Percentiles rank a stretch among this genome's conserved stretches.
Conservation (phyloP, 2,329 filamentous ascomycete genomes). For the Trichophyton schoenleinii region DNA sequence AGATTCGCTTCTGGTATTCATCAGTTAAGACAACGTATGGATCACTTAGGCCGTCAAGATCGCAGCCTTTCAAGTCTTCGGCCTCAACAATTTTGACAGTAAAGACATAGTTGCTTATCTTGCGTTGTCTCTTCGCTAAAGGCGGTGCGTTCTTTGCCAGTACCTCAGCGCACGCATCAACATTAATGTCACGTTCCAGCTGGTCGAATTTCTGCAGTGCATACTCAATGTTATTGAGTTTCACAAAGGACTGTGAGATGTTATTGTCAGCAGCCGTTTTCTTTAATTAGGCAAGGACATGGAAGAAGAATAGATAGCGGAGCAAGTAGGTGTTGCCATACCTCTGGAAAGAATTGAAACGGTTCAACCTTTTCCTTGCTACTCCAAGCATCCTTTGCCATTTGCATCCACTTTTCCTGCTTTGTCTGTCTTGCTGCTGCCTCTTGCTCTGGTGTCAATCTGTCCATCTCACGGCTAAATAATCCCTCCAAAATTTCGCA, state of each 20-base stretch:
- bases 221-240: constrained; percentile 95
- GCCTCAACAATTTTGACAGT: constrained; percentile 98
- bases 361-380: constrained; percentile 88
- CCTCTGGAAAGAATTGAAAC: constrained; percentile 91
- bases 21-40: constrained; percentile 95
- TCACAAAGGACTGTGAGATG: constrained; percentile 70
- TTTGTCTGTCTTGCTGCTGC: constrained; percentile 63
- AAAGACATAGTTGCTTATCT: constrained; percentile 83
- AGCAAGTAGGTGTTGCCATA: constrained; percentile 30
- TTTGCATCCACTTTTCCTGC: constrained; percentile 85
- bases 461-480: constrained; percentile 87
- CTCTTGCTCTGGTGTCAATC: constrained; percentile 75
- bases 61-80: constrained; percentile 95
- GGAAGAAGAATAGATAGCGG: background rate
- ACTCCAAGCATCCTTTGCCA: constrained; percentile 86
- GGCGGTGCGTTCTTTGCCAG: constrained; percentile 64
- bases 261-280: constrained; percentile 4
- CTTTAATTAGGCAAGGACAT: background rate
- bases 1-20: constrained; percentile 91
- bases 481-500: constrained; percentile 80
- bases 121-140: constrained; percentile 52
- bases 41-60: constrained; percentile 85
- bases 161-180: constrained; percentile 76
- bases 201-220: constrained; percentile 85
- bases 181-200: constrained; percentile 78